Evolutionary conservation across 208 protist genomes (phyloP), one percentile per base, ranked within the genome.

Genomic region (Vickermania ingenoplastis): DNA sequence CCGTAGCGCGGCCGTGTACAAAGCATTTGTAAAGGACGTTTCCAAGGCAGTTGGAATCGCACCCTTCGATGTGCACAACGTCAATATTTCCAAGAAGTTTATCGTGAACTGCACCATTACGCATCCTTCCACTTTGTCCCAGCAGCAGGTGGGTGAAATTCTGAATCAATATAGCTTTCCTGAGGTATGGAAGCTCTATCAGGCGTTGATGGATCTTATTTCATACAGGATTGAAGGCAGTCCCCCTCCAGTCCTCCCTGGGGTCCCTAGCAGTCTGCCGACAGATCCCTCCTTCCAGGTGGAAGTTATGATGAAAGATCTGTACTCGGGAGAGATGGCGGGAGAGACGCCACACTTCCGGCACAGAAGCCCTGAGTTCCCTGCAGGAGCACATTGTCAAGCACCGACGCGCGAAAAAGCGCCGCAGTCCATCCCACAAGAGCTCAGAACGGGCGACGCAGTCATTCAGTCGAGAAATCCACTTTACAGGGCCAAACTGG

Each of bases 181-280:
- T 13, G 21, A 26, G 21, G 50, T 54, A 21, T 54, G 50, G 50
- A 54, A 54, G 50, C 50, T 54, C 24, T 54, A 54, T 21, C 50
- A 54, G 50, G 5, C 50, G n/a, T 21, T 54, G n/a, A 5, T 28
- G 50, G 21, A 26, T 26, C 24, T 54, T 17, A 54, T 54, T 54
- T 26, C 13, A 21, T 54, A 27, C 50, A 5, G 50, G 5, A 26
- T 26, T 7, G 50, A 54, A 28, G 50, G 50, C 24, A 21, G 22
- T 54, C 11, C 23, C 50, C 22, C 50, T 54, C 21, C 50, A 7
- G n/a, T n/a, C n/a, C 36, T 45, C 11, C 36, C 36, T 45, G 36
- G 36, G 36, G 36, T 45, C 17, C 36, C 36, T n/a, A 17, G 17
- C 17, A n/a, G 11, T 7, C 7, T 45, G 36, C 36, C 36, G 36